Conservation (phyloP, 305 asterid genomes). For the Fraxinus dipetala region DNA sequence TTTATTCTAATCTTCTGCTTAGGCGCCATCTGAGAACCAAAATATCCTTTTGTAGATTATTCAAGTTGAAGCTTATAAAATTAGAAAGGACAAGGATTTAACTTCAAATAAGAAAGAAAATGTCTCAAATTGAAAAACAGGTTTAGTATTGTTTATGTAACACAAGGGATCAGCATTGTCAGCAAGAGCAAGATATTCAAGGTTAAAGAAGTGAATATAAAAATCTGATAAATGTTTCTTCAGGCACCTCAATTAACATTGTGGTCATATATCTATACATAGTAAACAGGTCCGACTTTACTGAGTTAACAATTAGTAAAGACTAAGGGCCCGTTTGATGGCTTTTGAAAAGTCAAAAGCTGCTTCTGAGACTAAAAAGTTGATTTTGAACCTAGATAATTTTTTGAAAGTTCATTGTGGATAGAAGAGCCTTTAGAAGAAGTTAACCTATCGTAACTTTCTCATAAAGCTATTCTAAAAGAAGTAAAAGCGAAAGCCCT, state of each 20-base stretch:
- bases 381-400: background rate
- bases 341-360: background rate
- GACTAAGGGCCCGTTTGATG: background rate
- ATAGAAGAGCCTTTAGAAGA: background rate
- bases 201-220: background rate
- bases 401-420: background rate
- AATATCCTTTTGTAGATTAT: background rate
- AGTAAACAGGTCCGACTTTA: background rate
- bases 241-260: background rate
- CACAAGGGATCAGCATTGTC: background rate
- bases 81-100: background rate
- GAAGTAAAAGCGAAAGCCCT: background rate
- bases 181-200: background rate
- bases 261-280: background rate
- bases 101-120: background rate
- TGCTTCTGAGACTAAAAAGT: background rate
- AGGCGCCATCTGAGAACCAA: slow-evolving; percentile 59
- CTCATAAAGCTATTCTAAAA: background rate
- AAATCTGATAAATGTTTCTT: background rate
- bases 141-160: background rate
- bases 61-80: slow-evolving; percentile 11
- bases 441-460: background rate
- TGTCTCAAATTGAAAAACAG: background rate
- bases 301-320: background rate
- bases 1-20: slow-evolving; percentile 90